These are phyloP conservation scores for Aegle marmelos DNA, from an alignment of 345 rosid genomes.

Conservation along the genomic window DNA sequence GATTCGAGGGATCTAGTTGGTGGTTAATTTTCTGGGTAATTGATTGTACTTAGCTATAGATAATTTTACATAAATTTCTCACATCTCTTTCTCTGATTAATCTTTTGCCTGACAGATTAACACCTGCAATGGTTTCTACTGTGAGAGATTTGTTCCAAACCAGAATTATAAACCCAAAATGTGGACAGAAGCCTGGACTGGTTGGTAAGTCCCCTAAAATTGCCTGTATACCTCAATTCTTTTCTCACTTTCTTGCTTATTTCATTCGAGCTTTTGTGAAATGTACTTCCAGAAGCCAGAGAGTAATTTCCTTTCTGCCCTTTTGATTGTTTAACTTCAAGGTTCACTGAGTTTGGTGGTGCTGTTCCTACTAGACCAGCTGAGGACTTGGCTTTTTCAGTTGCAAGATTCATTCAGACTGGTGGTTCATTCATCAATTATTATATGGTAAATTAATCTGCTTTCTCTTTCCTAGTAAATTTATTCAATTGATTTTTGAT, in stretches of 20 bases:
- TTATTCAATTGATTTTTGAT: neutral
- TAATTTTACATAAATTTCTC: neutral
- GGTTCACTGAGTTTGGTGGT: constrained; percentile 75
- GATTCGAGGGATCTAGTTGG: neutral
- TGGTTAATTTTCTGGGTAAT: neutral
- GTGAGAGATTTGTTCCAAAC: constrained; percentile 71
- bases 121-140: constrained; percentile 90
- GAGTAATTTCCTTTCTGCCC: neutral
- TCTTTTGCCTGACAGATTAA: constrained; percentile 48
- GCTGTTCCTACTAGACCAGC: constrained; percentile 61
- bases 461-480: neutral
- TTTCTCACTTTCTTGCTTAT: neutral
- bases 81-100: neutral
- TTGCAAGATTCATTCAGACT: constrained; percentile 73
- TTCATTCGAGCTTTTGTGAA: neutral
- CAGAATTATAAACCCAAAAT: constrained; percentile 67
- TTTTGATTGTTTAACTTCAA: constrained; percentile 14
- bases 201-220: constrained; percentile 56
- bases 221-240: neutral
- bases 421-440: constrained; percentile 82
- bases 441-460: constrained; percentile 60
- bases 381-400: constrained; percentile 81
- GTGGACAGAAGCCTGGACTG: constrained; percentile 98
- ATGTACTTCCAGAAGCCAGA: neutral
- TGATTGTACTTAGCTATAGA: neutral